A percentile compares a stretch with the other conserved stretches of the same genome.
Conservation (phyloP, 305 asterid genomes). For the Rubia balearica region DNA sequence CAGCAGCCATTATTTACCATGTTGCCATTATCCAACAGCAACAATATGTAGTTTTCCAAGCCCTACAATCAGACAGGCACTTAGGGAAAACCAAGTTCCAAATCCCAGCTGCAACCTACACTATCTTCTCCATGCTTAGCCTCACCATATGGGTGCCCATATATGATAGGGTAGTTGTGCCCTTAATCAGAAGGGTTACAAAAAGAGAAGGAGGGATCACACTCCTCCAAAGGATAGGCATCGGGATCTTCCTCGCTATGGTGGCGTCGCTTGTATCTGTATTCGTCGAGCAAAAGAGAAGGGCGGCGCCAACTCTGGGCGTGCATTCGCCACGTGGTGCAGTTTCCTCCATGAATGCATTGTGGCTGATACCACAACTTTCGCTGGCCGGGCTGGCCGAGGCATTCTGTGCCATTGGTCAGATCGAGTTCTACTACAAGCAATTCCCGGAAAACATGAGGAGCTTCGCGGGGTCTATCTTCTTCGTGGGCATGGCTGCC, state of each 20-base stretch:
- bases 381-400: slow-evolving; percentile 55
- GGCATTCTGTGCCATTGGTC: slow-evolving; percentile 61
- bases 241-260: slow-evolving; percentile 37
- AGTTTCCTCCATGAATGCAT: slow-evolving; percentile 38
- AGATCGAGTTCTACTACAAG: slow-evolving; percentile 58
- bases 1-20: slow-evolving; percentile 35
- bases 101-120: slow-evolving; percentile 46
- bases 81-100: slow-evolving; percentile 25
- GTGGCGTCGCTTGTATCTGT: slow-evolving; percentile 30
- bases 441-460: slow-evolving; percentile 74
- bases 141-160: slow-evolving; percentile 37
- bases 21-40: slow-evolving; percentile 31
- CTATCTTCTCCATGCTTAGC: slow-evolving; percentile 38
- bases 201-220: slow-evolving; percentile 33
- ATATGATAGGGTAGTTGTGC: slow-evolving; percentile 38
- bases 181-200: slow-evolving; percentile 16
- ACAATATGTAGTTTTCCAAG: slow-evolving; percentile 41
- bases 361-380: slow-evolving; percentile 66
- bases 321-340: slow-evolving; percentile 12
- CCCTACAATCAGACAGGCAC: slow-evolving; percentile 39
- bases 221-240: slow-evolving; percentile 45
- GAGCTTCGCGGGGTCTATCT: slow-evolving; percentile 57
- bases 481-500: slow-evolving; percentile 48
- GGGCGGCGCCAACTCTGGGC: slow-evolving; percentile 17
- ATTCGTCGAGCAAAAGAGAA: slow-evolving; percentile 34